These are phyloP conservation scores for Penicillium salamii DNA, from an alignment of 495 filamentous ascomycete genomes.

Conservation along the genomic window DNA sequence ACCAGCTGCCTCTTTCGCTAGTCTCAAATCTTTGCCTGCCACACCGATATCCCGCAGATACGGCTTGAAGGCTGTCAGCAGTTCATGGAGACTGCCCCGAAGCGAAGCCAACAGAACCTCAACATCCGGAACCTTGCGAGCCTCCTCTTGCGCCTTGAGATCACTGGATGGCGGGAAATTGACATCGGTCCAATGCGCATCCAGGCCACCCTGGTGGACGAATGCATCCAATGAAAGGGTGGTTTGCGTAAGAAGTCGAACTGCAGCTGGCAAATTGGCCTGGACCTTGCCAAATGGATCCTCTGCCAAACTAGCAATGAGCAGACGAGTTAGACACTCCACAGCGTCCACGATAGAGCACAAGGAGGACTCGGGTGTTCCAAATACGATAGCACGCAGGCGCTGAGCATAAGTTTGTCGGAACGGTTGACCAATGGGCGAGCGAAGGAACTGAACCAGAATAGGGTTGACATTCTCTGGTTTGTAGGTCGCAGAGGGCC, in stretches of 20 bases:
- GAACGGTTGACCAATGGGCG: constrained; percentile 65
- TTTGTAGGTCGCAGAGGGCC: constrained; percentile 26
- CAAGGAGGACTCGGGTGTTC: constrained; percentile 62
- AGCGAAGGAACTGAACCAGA: constrained; percentile 36
- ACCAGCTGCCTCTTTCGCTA: constrained; percentile 63
- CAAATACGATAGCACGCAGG: constrained; percentile 61
- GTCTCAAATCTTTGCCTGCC: constrained; percentile 60
- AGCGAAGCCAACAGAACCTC: constrained; percentile 59
- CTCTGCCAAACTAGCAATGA: constrained; percentile 71
- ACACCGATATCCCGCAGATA: constrained; percentile 66
- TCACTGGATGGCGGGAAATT: constrained; percentile 44
- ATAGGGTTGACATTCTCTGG: constrained; percentile 39
- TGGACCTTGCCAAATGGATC: constrained; percentile 88
- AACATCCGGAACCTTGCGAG: constrained; percentile 53
- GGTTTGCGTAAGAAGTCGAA: constrained; percentile 66
- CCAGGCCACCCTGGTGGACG: constrained; percentile 46
- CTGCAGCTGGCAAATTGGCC: constrained; percentile 66
- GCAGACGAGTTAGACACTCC: constrained; percentile 63
- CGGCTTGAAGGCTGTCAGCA: constrained; percentile 66
- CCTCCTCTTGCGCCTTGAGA: constrained; percentile 36
- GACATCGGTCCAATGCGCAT: constrained; percentile 81
- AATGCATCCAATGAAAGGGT: constrained; percentile 70
- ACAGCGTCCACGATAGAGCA: constrained; percentile 67
- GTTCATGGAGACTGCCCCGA: constrained; percentile 54
- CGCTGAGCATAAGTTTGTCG: constrained; percentile 65